Conservation (phyloP, 2,329 filamentous ascomycete genomes). For the Trichoderma sp. region DNA sequence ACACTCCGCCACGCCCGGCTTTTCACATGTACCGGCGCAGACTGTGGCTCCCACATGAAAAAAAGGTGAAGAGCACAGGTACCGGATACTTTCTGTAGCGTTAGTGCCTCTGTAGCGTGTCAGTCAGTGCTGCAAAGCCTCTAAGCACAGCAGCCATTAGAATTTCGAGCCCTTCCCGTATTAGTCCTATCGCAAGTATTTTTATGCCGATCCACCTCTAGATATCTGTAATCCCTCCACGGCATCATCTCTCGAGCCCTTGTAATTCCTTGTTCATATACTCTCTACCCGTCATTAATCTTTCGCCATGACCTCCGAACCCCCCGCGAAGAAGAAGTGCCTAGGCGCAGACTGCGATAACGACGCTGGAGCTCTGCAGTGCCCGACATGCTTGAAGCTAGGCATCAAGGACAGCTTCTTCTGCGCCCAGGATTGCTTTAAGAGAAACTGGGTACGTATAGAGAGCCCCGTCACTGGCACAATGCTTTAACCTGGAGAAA, state of each 20-base stretch:
- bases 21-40: background rate
- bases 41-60: background rate
- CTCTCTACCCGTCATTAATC: background rate
- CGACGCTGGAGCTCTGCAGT: conserved; percentile 81
- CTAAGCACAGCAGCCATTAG: background rate
- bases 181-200: conserved; percentile 1
- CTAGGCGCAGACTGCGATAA: conserved; percentile 81
- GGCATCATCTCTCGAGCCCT: background rate
- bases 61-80: background rate
- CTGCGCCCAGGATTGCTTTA: conserved; percentile 98
- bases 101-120: background rate
- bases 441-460: conserved; percentile 84
- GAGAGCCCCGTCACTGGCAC: too few species aligned
- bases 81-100: background rate
- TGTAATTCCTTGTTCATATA: background rate
- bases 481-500: background rate
- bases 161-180: background rate
- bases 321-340: conserved; percentile 66
- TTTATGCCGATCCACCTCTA: background rate
- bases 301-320: conserved; percentile 47
- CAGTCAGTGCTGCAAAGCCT: background rate
- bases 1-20: background rate
- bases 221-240: background rate
- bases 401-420: conserved; percentile 89
- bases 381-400: conserved; percentile 90